Conservation (phyloP, 805 yeast genomes). For the Tetrapisispora nanseiensis region DNA sequence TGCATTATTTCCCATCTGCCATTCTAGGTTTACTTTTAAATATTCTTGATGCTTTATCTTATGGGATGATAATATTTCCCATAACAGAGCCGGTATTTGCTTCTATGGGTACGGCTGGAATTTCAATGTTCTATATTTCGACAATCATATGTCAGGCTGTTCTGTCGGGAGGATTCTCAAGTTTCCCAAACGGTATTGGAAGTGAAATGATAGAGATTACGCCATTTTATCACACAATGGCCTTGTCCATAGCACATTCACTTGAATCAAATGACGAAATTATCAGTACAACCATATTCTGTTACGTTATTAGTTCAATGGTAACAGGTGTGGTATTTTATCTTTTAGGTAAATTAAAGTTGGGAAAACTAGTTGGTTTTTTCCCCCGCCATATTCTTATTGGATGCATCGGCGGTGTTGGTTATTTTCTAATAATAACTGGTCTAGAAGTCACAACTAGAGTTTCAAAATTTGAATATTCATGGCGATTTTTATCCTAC, state of each 20-base stretch:
- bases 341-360: slow-evolving; percentile 60
- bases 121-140: slow-evolving; percentile 89
- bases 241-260: slow-evolving; percentile 47
- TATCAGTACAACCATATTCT: slow-evolving; percentile 75
- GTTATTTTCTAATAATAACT: slow-evolving; percentile 80
- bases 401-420: slow-evolving; percentile 98
- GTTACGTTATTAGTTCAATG: slow-evolving; percentile 74
- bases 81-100: slow-evolving; percentile 71
- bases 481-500: slow-evolving; percentile 42
- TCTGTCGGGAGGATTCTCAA: slow-evolving; percentile 83
- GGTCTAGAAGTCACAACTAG: slow-evolving; percentile 89
- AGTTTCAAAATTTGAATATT: slow-evolving; percentile 59
- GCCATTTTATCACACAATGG: slow-evolving; percentile 96
- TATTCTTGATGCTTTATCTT: slow-evolving; percentile 85
- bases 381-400: slow-evolving; percentile 93
- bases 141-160: slow-evolving; percentile 84
- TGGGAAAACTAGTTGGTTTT: slow-evolving; percentile 86
- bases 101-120: slow-evolving; percentile 74
- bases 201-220: slow-evolving; percentile 99
- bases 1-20: slow-evolving; percentile 56
- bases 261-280: slow-evolving; percentile 46
- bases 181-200: slow-evolving; percentile 85
- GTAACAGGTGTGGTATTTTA: slow-evolving; percentile 81
- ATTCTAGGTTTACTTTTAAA: slow-evolving; percentile 76
- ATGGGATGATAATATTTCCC: slow-evolving; percentile 97